Base-by-base conservation (phyloP, 208 protist species). In the Lotmaria passim region DNA sequence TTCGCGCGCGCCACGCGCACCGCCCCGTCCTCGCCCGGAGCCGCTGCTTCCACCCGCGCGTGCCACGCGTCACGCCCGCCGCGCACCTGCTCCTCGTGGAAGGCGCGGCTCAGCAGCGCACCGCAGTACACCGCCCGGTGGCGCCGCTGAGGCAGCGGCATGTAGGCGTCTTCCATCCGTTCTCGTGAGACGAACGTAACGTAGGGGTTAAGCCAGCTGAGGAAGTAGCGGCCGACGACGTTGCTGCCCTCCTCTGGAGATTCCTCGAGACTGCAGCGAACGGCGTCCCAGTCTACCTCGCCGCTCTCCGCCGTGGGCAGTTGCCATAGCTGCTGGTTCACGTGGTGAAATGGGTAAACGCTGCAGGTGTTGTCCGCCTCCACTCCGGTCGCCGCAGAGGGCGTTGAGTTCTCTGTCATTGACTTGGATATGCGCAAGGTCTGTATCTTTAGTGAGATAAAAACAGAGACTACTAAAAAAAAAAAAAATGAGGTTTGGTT, bases 181-280 rank as follows among this genome's bases (percentile, higher is more conserved):
- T 81, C 78, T 38, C 69, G 73, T 24, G 48, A 69, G 23, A 78
- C 81, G 0, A 80, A 70, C 6, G 46, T 39, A 6, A 86, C 73
- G 38, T 84, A 72, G 0, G 68, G 70, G 2, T 70, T 33, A 14
- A 78, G 57, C 84, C 84, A 86, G 3, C 59, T 79, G 57, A 86
- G 81, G 31, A 77, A 71, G 33, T 80, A 67, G 4, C 36, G 31
- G 10, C 58, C 48, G 14, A 58, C 3, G 41, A 75, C 28, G 0
- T 24, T 31, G 23, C 51, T 71, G 24, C 52, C 53, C 10, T 61
- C 51, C 41, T 83, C 81, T 8, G 84, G 67, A 0, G 71, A 38
- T 30, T 79, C 68, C 6, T 69, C 30, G 8, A 75, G 41, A n/a
- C 15, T 4, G 15, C 0, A 21, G 31, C 21, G 52, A 12, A 68